A percentile compares a stretch with the other conserved stretches of the same genome.
These are phyloP conservation scores for Suhomyces atakaporum DNA, from an alignment of 1,139 yeast genomes.

Conservation along the genomic window DNA sequence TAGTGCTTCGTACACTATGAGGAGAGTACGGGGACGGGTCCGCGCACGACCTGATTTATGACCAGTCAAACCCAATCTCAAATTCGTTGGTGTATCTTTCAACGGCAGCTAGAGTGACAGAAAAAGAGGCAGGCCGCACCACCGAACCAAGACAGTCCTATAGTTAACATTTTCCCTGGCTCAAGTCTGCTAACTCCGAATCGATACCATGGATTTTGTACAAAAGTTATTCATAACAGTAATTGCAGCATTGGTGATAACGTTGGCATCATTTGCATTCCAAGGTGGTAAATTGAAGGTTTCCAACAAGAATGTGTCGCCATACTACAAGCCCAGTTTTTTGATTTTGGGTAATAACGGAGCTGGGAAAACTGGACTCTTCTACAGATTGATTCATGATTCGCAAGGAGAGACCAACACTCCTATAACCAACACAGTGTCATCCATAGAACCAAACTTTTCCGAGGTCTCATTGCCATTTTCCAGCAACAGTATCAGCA, in stretches of 20 bases:
- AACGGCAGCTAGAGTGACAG: no score
- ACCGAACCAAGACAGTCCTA: no score
- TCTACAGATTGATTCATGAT: conserved; percentile 30
- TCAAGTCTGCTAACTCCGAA: conserved; percentile 1
- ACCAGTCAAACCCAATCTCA: conserved; percentile 1
- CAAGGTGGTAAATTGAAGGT: conserved; percentile 13
- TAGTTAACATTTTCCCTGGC: neutral
- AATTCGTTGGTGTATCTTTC: neutral
- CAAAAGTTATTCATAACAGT: conserved; percentile 21
- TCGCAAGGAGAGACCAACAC: conserved; percentile 15
- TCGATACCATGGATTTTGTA: conserved; percentile 21
- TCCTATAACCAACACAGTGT: conserved; percentile 33
- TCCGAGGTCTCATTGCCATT: conserved; percentile 36
- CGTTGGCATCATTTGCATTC: conserved; percentile 18
- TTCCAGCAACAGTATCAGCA: conserved; percentile 33
- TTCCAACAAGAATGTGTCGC: conserved; percentile 19
- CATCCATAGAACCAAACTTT: conserved; percentile 46
- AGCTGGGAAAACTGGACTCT: conserved; percentile 77
- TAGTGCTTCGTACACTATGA: neutral
- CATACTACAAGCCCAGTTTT: conserved; percentile 51
- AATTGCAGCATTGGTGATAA: conserved; percentile 22
- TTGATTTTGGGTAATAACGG: conserved; percentile 71
- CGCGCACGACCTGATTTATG: conserved; percentile 5
- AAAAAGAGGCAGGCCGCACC: neutral
- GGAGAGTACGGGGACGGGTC: no score